Evolutionary conservation across 2,329 filamentous ascomycete species (phyloP).

Genomic region (Metarhizium robertsii): DNA sequence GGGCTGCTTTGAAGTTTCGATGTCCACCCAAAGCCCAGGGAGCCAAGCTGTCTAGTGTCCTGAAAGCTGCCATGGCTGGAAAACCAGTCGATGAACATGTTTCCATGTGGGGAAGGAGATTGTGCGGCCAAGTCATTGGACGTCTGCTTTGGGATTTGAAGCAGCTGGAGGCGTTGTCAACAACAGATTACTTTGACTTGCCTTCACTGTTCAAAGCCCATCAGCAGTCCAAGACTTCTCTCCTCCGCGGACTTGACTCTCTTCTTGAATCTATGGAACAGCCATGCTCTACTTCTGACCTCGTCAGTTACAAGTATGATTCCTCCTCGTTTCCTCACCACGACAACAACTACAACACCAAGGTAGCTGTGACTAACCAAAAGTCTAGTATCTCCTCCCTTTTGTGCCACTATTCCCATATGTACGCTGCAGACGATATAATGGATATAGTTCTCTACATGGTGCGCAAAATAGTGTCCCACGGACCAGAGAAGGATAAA

Average conservation of each 20-base stretch:
- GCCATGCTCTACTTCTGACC: conserved; percentile 14
- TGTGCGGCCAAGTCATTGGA: conserved; percentile 20
- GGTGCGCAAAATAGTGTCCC: conserved; percentile 15
- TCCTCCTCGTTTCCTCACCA: background rate
- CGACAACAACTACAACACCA: background rate
- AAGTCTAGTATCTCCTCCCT: conserved; percentile 15
- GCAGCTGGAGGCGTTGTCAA: conserved; percentile 17
- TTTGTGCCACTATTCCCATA: conserved; percentile 19
- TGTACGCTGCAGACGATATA: conserved; percentile 15
- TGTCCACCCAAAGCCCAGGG: too few species aligned
- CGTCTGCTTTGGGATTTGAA: conserved; percentile 21
- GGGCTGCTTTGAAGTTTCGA: too few species aligned
- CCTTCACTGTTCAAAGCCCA: conserved; percentile 14
- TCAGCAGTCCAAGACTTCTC: conserved; percentile 12
- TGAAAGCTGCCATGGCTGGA: conserved; percentile 4
- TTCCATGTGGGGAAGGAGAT: conserved; percentile 17
- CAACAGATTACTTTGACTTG: conserved; percentile 16
- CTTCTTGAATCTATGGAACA: conserved; percentile 13
- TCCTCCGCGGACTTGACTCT: conserved; percentile 12
- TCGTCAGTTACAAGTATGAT: conserved; percentile 20
- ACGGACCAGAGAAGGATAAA: conserved; percentile 9
- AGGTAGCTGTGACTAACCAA: conserved; percentile 5
- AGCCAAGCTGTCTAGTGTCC: background rate
- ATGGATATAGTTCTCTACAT: conserved; percentile 17
- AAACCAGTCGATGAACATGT: conserved; percentile 7